Percentiles rank a stretch among this genome's conserved stretches.
Conservation (phyloP, 495 filamentous ascomycete species). For the Aspergillus funiculosus region DNA sequence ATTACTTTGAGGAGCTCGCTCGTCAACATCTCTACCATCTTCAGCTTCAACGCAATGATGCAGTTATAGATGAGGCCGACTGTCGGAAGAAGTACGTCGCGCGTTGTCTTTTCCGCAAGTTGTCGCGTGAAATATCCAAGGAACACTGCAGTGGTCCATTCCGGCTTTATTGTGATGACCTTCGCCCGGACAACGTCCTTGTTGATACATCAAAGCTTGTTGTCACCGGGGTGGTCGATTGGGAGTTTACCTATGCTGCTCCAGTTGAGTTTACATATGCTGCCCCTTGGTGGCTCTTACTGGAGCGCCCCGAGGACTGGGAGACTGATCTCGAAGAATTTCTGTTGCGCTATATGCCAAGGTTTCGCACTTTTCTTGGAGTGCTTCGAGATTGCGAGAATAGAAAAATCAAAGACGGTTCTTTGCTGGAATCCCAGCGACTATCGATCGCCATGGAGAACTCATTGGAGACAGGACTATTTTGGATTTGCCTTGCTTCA, state of each 20-base stretch:
- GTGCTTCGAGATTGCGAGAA: conserved; percentile 21
- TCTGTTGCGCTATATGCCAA: conserved; percentile 14
- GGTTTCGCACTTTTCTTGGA: neutral
- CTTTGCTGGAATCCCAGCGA: conserved; percentile 19
- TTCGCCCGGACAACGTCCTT: conserved; percentile 22
- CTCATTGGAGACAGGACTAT: conserved; percentile 22
- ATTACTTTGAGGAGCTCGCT: conserved; percentile 41
- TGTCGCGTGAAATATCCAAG: conserved; percentile 25
- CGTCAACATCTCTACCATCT: conserved; percentile 42
- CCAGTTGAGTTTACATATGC: conserved; percentile 34
- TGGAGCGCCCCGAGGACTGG: conserved; percentile 33
- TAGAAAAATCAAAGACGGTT: conserved; percentile 18
- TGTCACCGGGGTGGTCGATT: conserved; percentile 28
- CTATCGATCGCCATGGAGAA: conserved; percentile 23
- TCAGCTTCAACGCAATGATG: conserved; percentile 39
- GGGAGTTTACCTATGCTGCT: conserved; percentile 42
- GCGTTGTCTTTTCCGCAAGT: conserved; percentile 34
- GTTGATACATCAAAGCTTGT: conserved; percentile 13
- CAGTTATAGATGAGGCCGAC: conserved; percentile 32
- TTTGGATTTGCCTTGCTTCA: conserved; percentile 29
- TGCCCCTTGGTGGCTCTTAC: conserved; percentile 41
- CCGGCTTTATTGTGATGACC: conserved; percentile 21
- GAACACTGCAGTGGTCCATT: conserved; percentile 21
- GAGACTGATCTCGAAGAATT: conserved; percentile 23
- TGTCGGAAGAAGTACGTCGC: conserved; percentile 42